These are phyloP conservation scores for Blattamonas nauphoetae DNA, from an alignment of 78 protist genomes.

Conservation along the genomic window DNA sequence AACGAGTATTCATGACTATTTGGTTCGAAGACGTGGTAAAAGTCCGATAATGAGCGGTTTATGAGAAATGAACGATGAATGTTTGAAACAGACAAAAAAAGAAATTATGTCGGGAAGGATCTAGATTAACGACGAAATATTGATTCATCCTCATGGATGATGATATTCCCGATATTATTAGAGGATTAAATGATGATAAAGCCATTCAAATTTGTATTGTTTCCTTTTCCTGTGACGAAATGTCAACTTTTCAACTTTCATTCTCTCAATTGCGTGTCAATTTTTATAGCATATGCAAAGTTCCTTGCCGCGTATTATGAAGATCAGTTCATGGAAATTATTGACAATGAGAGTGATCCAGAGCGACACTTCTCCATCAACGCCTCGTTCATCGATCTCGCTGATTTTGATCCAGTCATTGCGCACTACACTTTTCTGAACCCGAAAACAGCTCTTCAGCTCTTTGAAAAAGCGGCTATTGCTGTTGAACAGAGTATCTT, in stretches of 20 bases:
- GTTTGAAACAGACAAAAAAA: no score
- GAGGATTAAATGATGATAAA: no score
- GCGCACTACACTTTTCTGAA: not conserved
- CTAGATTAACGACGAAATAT: no score
- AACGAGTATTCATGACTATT: no score
- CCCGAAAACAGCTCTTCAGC: not conserved
- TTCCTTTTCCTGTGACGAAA: not conserved
- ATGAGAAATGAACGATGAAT: no score
- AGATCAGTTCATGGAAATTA: not conserved
- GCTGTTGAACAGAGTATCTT: not conserved
- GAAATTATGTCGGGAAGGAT: no score
- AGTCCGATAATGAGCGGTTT: no score
- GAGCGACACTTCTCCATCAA: not conserved
- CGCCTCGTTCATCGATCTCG: conserved; percentile 3
- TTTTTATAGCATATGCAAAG: not conserved
- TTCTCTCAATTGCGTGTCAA: not conserved
- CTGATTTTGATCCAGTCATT: not conserved
- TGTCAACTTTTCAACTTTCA: not conserved
- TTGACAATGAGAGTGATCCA: not conserved
- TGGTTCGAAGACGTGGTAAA: no score
- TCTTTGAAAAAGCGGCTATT: not conserved
- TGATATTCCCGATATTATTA: no score
- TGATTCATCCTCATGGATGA: no score
- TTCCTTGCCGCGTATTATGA: not conserved
- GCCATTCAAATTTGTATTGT: not conserved